Percentiles rank a stretch among this genome's conserved stretches.
Conservation (phyloP, 2,329 filamentous ascomycete species). For the Lecanoromycetidae sp. region DNA sequence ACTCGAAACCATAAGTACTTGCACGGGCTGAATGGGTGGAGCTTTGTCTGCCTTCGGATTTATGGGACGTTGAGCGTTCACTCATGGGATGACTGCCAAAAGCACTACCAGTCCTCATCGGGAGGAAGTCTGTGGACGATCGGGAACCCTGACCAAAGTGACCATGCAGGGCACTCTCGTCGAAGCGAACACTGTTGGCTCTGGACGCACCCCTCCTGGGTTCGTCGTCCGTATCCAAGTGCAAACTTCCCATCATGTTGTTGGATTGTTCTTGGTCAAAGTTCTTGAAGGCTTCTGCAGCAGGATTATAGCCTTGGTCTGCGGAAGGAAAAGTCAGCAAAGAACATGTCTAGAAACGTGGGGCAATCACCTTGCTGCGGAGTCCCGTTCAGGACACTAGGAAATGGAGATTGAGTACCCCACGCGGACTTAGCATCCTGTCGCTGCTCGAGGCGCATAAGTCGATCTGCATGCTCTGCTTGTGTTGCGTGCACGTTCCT, state of each 20-base stretch:
- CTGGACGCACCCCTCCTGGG: conserved; percentile 77
- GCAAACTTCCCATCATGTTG: conserved; percentile 66
- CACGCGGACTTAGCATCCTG: conserved; percentile 73
- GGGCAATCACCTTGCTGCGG: conserved; percentile 67
- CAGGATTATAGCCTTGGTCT: conserved; percentile 70
- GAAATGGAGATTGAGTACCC: conserved; percentile 74
- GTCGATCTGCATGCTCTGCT: conserved; percentile 48
- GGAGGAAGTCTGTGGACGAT: conserved; percentile 70
- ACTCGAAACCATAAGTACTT: conserved; percentile 78
- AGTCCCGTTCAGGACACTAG: conserved; percentile 68
- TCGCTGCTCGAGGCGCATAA: conserved; percentile 48
- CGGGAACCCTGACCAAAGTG: conserved; percentile 77
- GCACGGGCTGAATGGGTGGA: conserved; percentile 68
- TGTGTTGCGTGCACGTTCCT: conserved; percentile 49
- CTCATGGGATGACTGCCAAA: conserved; percentile 70
- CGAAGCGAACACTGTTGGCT: conserved; percentile 94
- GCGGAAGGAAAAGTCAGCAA: conserved; percentile 12
- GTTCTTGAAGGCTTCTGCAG: conserved; percentile 76
- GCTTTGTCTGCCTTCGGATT: conserved; percentile 88
- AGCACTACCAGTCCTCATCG: conserved; percentile 64
- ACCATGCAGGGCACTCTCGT: conserved; percentile 85
- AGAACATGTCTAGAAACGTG: not conserved
- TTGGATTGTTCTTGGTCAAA: conserved; percentile 75
- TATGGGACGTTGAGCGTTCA: conserved; percentile 84
- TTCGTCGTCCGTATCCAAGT: conserved; percentile 76